Percentiles rank a stretch among this genome's conserved stretches.
Conservation (phyloP, 179 eudicot genomes). For the Gypsophila paniculata region DNA sequence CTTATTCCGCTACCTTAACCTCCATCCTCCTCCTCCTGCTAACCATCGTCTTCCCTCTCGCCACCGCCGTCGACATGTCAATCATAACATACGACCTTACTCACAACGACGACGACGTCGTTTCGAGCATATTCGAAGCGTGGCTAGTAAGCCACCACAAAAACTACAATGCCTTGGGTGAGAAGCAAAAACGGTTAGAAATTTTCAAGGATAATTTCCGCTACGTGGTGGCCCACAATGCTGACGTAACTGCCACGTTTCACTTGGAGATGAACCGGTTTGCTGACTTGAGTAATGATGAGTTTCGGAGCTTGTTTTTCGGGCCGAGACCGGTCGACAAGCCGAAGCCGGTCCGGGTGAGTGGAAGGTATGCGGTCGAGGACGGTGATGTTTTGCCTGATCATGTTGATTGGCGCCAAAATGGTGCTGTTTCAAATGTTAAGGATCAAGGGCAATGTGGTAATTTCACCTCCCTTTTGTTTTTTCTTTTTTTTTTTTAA, state of each 20-base stretch:
- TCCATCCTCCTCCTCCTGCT: slow-evolving; percentile 13
- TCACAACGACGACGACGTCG: slow-evolving; percentile 24
- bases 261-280: slow-evolving; percentile 64
- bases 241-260: slow-evolving; percentile 27
- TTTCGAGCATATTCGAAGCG: slow-evolving; percentile 36
- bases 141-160: slow-evolving; percentile 55
- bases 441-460: slow-evolving; percentile 77
- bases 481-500: not conserved
- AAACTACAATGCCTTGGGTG: slow-evolving; percentile 53
- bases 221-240: slow-evolving; percentile 64
- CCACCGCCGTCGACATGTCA: slow-evolving; percentile 63
- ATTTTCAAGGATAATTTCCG: slow-evolving; percentile 61
- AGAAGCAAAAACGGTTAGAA: slow-evolving; percentile 54
- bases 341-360: slow-evolving; percentile 30
- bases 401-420: slow-evolving; percentile 59
- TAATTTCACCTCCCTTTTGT: slow-evolving; percentile 23
- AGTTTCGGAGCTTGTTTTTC: slow-evolving; percentile 51
- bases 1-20: slow-evolving; percentile 15
- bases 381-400: slow-evolving; percentile 45
- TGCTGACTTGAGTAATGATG: slow-evolving; percentile 70
- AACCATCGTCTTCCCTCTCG: slow-evolving; percentile 22
- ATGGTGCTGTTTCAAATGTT: slow-evolving; percentile 63
- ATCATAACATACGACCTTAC: slow-evolving; percentile 48
- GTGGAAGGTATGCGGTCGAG: slow-evolving; percentile 41
- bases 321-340: slow-evolving; percentile 32